These are phyloP conservation scores for Sporisorium graminicola DNA, from an alignment of 1,284 basidiomycete species.

Conservation along the genomic window DNA sequence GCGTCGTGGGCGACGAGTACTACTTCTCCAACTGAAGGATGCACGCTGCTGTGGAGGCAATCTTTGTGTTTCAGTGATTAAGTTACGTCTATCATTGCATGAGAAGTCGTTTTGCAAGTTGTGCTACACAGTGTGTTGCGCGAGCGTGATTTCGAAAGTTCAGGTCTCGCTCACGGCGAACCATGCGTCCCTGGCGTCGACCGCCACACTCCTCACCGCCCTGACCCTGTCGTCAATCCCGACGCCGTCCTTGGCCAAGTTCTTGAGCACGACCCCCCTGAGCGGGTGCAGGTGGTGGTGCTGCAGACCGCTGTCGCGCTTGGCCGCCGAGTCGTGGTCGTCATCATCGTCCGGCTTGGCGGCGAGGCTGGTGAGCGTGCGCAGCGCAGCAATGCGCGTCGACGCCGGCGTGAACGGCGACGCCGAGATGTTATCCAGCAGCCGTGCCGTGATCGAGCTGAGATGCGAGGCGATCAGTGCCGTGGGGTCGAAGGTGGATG, in stretches of 20 bases:
- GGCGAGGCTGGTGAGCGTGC: slow-evolving; percentile 81
- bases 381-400: slow-evolving; percentile 81
- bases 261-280: slow-evolving; percentile 75
- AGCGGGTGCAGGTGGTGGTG: slow-evolving; percentile 40
- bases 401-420: slow-evolving; percentile 71
- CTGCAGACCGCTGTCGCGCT: slow-evolving; percentile 11
- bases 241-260: slow-evolving; percentile 73
- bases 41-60: too few species aligned
- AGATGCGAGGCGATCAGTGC: slow-evolving; percentile 30
- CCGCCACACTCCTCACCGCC: slow-evolving; percentile 52
- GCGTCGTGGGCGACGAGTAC: slow-evolving; percentile 27
- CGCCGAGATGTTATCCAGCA: slow-evolving; percentile 32
- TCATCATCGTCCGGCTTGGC: slow-evolving; percentile 84
- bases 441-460: slow-evolving; percentile 38
- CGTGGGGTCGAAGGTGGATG: slow-evolving; percentile 9
- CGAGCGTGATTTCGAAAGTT: too few species aligned
- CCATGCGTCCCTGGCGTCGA: slow-evolving; percentile 63
- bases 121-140: too few species aligned
- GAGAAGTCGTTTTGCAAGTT: too few species aligned
- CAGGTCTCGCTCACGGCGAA: slow-evolving; percentile 40
- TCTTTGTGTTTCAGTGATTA: neutral
- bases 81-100: neutral
- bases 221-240: slow-evolving; percentile 64
- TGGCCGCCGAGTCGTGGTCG: slow-evolving; percentile 78
- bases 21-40: slow-evolving; percentile 41